Percentiles rank a stretch among this genome's conserved stretches.
phyloP scores from a whole-genome alignment of 2,329 filamentous ascomycete genomes.

The Colletotrichum liaoningense region DNA sequence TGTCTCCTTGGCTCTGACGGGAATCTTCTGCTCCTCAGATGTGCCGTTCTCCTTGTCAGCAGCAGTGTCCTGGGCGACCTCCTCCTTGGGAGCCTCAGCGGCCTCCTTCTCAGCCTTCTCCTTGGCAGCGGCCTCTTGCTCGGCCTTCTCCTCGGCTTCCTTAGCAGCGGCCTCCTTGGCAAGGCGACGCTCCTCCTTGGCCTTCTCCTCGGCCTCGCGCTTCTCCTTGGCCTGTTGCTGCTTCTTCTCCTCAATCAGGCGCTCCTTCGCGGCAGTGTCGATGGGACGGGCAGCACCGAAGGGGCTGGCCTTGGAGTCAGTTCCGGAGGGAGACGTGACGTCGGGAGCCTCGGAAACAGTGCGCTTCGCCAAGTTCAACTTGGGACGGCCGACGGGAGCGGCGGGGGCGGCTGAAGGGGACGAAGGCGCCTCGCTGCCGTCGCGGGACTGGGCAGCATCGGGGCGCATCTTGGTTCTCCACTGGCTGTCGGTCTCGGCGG shows the following conservation, averaged over 20 bases:
- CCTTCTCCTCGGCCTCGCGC: constrained; percentile 88
- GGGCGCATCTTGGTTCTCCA: constrained; percentile 94
- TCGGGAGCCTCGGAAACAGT: constrained; percentile 82
- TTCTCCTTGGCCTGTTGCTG: constrained; percentile 80
- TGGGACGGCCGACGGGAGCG: constrained; percentile 75
- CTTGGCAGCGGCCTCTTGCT: constrained; percentile 46
- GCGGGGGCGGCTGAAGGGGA: constrained; percentile 71
- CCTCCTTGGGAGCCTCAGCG: constrained; percentile 37
- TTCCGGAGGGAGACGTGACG: constrained; percentile 60
- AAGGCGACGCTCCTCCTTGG: constrained; percentile 77
- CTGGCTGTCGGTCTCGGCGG: constrained; percentile 91
- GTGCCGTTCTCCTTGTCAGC: constrained; percentile 47
- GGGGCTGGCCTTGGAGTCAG: constrained; percentile 86
- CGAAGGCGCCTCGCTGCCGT: constrained; percentile 80
- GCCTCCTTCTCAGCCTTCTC: constrained; percentile 48
- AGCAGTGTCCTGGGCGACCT: constrained; percentile 37
- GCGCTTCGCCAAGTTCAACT: constrained; percentile 88
- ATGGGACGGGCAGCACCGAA: constrained; percentile 96
- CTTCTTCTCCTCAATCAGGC: constrained; percentile 90
- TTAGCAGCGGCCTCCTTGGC: constrained; percentile 75
- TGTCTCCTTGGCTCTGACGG: constrained; percentile 48
- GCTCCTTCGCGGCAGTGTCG: constrained; percentile 90
- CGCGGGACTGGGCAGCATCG: constrained; percentile 76
- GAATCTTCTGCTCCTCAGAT: constrained; percentile 61
- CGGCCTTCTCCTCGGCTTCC: constrained; percentile 62